Evolutionary conservation across 176 grass and related monocot genomes (phyloP).

Genomic region (Olyra latifolia): DNA sequence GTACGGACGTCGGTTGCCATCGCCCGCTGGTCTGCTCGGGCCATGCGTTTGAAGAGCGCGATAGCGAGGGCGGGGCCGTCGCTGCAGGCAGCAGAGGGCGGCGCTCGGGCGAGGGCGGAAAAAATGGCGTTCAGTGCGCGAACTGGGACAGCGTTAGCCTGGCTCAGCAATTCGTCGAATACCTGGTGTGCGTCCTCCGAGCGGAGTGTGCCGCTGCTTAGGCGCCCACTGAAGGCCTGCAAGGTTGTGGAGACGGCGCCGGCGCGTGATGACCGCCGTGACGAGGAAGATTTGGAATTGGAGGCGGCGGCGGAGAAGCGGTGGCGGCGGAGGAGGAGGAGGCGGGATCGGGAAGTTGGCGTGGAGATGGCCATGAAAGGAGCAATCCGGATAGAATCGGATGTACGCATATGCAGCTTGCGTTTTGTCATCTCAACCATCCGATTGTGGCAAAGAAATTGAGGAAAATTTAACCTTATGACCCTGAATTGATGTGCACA

Average conservation of each 20-base stretch:
- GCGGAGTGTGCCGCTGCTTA: neutral
- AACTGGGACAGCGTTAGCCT: neutral
- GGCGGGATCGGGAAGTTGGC: neutral
- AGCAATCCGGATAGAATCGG: too few relatives aligned
- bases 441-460: too few relatives aligned
- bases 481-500: too few relatives aligned
- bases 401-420: too few relatives aligned
- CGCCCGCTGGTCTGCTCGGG: neutral
- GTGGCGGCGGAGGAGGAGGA: too few relatives aligned
- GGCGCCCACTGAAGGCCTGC: neutral
- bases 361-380: neutral
- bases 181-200: neutral
- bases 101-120: neutral
- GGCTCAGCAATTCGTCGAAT: conserved; percentile 5
- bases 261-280: too few relatives aligned
- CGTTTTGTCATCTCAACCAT: too few relatives aligned
- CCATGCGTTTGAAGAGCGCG: conserved; percentile 17
- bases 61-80: neutral
- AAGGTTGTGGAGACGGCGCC: neutral
- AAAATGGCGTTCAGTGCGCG: neutral
- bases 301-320: neutral
- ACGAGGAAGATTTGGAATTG: neutral
- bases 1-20: neutral
- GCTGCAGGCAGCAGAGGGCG: neutral
- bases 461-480: too few relatives aligned